Conservation (phyloP, 768 basidiomycete species). For the Nidularia sp. region DNA sequence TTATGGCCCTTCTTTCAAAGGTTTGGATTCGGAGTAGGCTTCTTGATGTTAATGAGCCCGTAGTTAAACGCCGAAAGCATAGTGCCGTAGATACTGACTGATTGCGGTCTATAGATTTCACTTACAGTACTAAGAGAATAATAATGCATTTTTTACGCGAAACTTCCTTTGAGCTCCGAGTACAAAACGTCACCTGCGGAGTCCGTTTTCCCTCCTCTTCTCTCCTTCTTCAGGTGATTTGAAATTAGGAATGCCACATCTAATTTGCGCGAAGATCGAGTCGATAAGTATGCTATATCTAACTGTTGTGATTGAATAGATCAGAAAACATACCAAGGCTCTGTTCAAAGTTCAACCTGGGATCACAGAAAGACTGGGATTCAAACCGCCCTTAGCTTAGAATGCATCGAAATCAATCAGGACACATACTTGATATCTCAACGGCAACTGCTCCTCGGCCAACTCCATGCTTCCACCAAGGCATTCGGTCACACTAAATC, state of each 20-base stretch:
- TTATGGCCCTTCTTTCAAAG: too few relatives aligned
- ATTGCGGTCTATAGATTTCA: too few relatives aligned
- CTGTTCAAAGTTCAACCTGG: constrained; percentile 90
- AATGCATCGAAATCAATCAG: neutral
- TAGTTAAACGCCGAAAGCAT: too few relatives aligned
- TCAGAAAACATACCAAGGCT: constrained; percentile 65
- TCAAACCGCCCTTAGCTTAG: neutral
- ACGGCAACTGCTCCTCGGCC: constrained; percentile 80
- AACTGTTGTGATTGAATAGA: neutral
- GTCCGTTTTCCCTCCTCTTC: constrained; percentile 6
- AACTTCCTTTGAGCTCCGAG: neutral
- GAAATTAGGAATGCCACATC: constrained; percentile 31
- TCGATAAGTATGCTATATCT: neutral
- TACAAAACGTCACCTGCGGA: constrained; percentile 2
- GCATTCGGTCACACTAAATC: constrained; percentile 95
- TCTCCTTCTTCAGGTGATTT: constrained; percentile 27
- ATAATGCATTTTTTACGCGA: too few relatives aligned
- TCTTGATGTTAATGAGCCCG: too few relatives aligned
- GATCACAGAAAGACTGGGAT: constrained; percentile 85
- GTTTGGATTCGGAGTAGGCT: too few relatives aligned
- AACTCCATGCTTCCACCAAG: constrained; percentile 96
- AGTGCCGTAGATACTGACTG: too few relatives aligned
- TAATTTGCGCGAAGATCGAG: constrained; percentile 1
- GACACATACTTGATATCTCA: constrained; percentile 75
- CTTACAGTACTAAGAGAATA: too few relatives aligned